phyloP scores from a whole-genome alignment of 331 rosid species.

The Phaseolus coccineus region DNA sequence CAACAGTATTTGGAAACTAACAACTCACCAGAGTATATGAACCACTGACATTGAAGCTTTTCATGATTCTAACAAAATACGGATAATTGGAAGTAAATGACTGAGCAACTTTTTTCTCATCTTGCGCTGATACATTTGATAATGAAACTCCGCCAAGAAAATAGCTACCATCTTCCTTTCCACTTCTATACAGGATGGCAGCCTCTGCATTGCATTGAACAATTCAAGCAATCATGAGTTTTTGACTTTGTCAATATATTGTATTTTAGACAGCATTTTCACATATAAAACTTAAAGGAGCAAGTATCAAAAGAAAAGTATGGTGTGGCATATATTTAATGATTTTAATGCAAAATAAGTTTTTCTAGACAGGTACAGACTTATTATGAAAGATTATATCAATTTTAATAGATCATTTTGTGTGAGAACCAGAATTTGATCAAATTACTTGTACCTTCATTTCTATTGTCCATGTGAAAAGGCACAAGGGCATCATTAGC shows the following conservation, averaged over 20 bases:
- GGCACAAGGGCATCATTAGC: constrained; percentile 40
- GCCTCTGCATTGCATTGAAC: constrained; percentile 54
- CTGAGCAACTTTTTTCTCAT: constrained; percentile 70
- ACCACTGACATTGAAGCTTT: constrained; percentile 92
- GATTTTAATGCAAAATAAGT: constrained; percentile 32
- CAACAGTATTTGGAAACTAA: constrained; percentile 16
- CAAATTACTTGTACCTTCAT: constrained; percentile 57
- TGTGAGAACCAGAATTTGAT: constrained; percentile 40
- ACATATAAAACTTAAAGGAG: constrained; percentile 32
- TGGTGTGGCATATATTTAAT: constrained; percentile 11
- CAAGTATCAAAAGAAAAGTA: constrained; percentile 17
- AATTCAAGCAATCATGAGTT: constrained; percentile 49
- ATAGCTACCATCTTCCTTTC: constrained; percentile 56
- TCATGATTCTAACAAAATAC: constrained; percentile 85
- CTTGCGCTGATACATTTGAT: constrained; percentile 60
- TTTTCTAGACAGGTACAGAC: constrained; percentile 11
- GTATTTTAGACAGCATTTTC: constrained; percentile 12
- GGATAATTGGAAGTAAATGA: constrained; percentile 78
- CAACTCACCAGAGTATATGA: constrained; percentile 86
- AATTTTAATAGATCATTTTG: constrained; percentile 26
- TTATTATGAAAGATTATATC: constrained; percentile 21
- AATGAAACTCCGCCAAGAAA: constrained; percentile 54
- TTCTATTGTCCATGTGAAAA: constrained; percentile 48
- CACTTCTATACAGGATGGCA: constrained; percentile 50
- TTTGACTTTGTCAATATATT: constrained; percentile 17